Evolutionary conservation across 2,329 filamentous ascomycete species (phyloP), one percentile per base, ranked within the genome.

Genomic region (Blumeria graminis): DNA sequence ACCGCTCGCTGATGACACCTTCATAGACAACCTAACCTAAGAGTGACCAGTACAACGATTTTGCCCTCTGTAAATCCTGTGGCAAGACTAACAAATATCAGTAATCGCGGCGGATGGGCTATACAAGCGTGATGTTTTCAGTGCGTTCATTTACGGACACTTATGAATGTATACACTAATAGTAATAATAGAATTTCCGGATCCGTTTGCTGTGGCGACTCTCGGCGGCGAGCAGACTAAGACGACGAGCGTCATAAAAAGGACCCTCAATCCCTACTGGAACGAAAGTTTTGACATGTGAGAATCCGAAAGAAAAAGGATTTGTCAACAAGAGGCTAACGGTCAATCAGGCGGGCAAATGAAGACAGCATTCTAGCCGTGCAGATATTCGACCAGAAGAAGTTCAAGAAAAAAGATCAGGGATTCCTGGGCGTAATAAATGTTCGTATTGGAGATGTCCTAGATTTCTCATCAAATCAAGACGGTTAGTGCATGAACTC

Each of bases 361-460:
- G 92, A 98, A 68, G 90, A 94, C 66, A 94, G 89, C 69, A 95
- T 98, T 66, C 76, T 98, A 52, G 92, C 92, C 7, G 89, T 98
- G 51, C 92, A 98, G 68, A 94, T 98, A 56, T 98, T 98, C 68
- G 92, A 98, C 70, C 92, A 98, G 71, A 95, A 95, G 75, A 98
- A 98, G 73, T 98, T 98, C 74, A 98, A 98, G 76, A 98, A 98
- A 80, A 98, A 96, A 87, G 92, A 98, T 64, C 92, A 98, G 69
- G 92, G 92, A 8, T 98, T 98, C 67, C 76, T 98, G 6, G 92
- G 92, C 57, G 92, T 98, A 56, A 95, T 98, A 66, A 98, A 98
- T 68, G 84, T 98, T 64, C 83, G 89, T 58, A 84, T 98, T 62
- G 92, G 92, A 64, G 89, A 93, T 74, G 84, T 92, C 41, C 87